Base-by-base conservation (phyloP, 805 yeast species). In the Yamadazyma paraphyllophila region DNA sequence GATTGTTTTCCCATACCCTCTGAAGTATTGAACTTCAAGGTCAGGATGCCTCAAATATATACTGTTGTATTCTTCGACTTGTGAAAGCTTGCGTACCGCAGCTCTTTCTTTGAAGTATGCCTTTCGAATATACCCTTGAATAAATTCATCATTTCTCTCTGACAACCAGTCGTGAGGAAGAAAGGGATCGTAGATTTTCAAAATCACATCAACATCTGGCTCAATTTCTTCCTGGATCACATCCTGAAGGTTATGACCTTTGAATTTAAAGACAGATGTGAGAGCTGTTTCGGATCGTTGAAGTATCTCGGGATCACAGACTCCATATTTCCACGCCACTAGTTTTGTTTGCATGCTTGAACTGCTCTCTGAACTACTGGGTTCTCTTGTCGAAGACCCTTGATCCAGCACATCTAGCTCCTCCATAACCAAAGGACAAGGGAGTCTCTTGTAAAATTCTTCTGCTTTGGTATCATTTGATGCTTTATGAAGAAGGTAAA, bases 111-210 rank as follows among this genome's bases (percentile, higher is more conserved):
- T 17, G 16, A 13, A 39, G 20, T 39, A 39, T 7, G 20, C 11
- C n/a, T 30, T 15, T 27, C 13, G 13, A 17, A 39, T 32, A 14
- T 15, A 39, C 13, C 17, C 12, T 17, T 39, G 43, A n/a, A 16
- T 13, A 6, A 15, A 12, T 11, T 30, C 16, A 7, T 12, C 12
- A 14, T 17, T 14, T 3, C 10, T 30, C 16, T 30, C 10, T 26
- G 34, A 38, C 13, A 36, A 17, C 30, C 15, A 15, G 14, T 14
- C 3, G 26, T 30, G 35, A 10, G 15, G 14, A 16, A 5, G 16
- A n/a, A 39, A 31, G 15, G 29, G 36, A 17, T 39, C 36, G 17
- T 39, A 30, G 30, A 39, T 39, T 20, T 39, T 39, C 14, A 39
- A 13, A 20, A 27, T 32, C 25, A 39, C 29, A 30, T 29, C n/a